phyloP scores from a whole-genome alignment of 1,284 basidiomycete genomes.

The Malassezia equina region DNA sequence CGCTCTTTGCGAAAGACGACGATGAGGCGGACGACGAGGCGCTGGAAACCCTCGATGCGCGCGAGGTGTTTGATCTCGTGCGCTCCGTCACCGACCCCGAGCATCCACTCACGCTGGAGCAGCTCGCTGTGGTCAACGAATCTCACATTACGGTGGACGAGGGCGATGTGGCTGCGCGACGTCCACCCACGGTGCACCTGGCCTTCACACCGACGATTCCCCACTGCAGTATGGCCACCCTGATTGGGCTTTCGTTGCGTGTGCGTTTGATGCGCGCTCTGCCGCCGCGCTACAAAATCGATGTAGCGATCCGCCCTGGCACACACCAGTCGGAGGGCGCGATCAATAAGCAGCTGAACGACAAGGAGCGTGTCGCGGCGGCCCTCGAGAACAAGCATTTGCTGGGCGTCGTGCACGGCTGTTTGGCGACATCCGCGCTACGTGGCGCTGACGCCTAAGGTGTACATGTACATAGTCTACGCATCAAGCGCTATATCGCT shows the following conservation, averaged over 20 bases:
- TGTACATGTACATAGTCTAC: background rate
- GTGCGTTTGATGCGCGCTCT: conserved; percentile 81
- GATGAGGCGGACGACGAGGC: conserved; percentile 33
- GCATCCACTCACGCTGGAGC: conserved; percentile 86
- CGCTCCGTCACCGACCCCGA: conserved; percentile 91
- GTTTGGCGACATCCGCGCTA: conserved; percentile 56
- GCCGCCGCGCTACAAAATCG: conserved; percentile 84
- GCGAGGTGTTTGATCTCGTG: conserved; percentile 59
- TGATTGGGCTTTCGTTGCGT: conserved; percentile 87
- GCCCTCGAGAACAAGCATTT: conserved; percentile 85
- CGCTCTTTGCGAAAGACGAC: conserved; percentile 53
- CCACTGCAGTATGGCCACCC: conserved; percentile 92
- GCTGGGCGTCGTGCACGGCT: conserved; percentile 77
- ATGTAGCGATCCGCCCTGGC: conserved; percentile 82
- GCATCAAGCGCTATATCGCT: background rate
- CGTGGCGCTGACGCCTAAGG: conserved; percentile 32
- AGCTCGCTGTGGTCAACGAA: conserved; percentile 84
- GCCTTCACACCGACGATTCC: conserved; percentile 81
- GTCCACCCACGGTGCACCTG: conserved; percentile 54
- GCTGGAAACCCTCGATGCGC: conserved; percentile 28
- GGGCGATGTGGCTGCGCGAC: conserved; percentile 21
- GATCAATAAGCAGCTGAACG: conserved; percentile 96
- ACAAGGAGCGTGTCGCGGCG: conserved; percentile 95
- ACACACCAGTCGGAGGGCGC: conserved; percentile 90
- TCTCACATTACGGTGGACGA: conserved; percentile 66